phyloP scores from a whole-genome alignment of 2,329 filamentous ascomycete species.

The Didymella pomorum region DNA sequence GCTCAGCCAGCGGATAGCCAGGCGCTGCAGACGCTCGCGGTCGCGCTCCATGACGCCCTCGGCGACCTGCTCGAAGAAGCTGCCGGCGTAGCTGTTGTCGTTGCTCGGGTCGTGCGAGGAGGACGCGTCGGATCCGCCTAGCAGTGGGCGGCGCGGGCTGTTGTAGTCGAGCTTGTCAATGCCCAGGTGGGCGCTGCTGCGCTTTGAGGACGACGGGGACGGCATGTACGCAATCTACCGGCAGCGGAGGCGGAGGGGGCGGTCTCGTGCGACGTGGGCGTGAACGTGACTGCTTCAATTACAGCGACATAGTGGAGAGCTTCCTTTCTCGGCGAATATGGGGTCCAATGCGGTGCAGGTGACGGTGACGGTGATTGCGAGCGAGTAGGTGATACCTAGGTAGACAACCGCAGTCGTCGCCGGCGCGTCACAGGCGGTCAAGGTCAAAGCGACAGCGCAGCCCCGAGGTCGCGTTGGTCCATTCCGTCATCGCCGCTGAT shows the following conservation, averaged over 20 bases:
- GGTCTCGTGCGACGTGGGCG: slow-evolving; percentile 21
- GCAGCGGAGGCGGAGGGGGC: slow-evolving; percentile 14
- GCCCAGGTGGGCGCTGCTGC: slow-evolving; percentile 36
- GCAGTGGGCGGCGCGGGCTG: slow-evolving; percentile 52
- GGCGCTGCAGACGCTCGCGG: slow-evolving; percentile 61
- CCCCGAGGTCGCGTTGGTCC: neutral
- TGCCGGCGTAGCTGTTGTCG: slow-evolving; percentile 58
- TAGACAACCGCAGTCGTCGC: neutral
- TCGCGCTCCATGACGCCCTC: slow-evolving; percentile 67
- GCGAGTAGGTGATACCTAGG: no score
- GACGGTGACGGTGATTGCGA: neutral
- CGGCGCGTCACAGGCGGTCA: neutral
- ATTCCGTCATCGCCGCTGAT: slow-evolving; percentile 26
- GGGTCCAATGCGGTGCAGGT: neutral
- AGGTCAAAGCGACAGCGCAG: neutral
- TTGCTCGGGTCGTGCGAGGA: slow-evolving; percentile 49
- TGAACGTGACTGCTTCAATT: neutral
- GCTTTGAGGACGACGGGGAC: slow-evolving; percentile 43
- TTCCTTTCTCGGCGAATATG: no score
- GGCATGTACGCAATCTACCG: slow-evolving; percentile 1
- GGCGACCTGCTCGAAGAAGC: slow-evolving; percentile 68
- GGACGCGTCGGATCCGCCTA: slow-evolving; percentile 45
- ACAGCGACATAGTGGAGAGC: neutral
- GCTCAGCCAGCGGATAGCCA: slow-evolving; percentile 62
- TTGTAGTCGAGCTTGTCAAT: slow-evolving; percentile 63